phyloP scores from a whole-genome alignment of 164 flowering plant genomes.

The Umbellularia californica region DNA sequence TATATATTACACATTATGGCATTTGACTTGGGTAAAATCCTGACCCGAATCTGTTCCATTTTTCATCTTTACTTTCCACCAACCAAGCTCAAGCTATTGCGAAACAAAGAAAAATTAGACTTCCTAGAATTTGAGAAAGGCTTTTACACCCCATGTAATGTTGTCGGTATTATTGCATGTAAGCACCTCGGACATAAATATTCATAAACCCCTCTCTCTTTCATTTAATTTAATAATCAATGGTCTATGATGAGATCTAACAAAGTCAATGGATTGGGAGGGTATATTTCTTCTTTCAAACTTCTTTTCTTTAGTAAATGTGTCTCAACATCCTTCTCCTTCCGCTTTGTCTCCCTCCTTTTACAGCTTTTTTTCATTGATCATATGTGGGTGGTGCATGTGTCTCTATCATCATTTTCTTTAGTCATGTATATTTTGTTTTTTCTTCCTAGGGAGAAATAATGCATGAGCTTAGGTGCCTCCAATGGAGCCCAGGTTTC shows the following conservation, averaged over 20 bases:
- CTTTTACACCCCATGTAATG: conserved; percentile 28
- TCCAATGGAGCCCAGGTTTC: conserved; percentile 23
- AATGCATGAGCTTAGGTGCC: conserved; percentile 32
- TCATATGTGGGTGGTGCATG: conserved; percentile 30
- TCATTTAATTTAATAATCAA: conserved; percentile 29
- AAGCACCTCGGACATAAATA: conserved; percentile 24
- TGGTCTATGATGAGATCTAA: conserved; percentile 41
- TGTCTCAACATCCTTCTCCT: conserved; percentile 30
- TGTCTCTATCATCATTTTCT: conserved; percentile 38
- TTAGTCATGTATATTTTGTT: conserved; percentile 21
- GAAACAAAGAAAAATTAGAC: conserved; percentile 13
- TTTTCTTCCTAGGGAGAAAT: conserved; percentile 45
- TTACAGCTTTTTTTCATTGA: conserved; percentile 6
- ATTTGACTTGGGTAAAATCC: conserved; percentile 3
- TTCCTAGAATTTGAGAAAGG: conserved; percentile 20
- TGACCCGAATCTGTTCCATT: background rate
- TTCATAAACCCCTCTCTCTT: background rate
- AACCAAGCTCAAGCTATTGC: background rate
- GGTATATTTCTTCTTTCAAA: conserved; percentile 11
- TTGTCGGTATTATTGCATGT: conserved; percentile 34
- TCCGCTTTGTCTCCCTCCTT: conserved; percentile 35
- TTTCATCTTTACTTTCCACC: conserved; percentile 1
- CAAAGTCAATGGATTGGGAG: conserved; percentile 38
- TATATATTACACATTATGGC: no score
- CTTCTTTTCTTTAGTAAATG: conserved; percentile 11